phyloP scores from a whole-genome alignment of 2,329 filamentous ascomycete species.

The Scleromitrula shiraiana region DNA sequence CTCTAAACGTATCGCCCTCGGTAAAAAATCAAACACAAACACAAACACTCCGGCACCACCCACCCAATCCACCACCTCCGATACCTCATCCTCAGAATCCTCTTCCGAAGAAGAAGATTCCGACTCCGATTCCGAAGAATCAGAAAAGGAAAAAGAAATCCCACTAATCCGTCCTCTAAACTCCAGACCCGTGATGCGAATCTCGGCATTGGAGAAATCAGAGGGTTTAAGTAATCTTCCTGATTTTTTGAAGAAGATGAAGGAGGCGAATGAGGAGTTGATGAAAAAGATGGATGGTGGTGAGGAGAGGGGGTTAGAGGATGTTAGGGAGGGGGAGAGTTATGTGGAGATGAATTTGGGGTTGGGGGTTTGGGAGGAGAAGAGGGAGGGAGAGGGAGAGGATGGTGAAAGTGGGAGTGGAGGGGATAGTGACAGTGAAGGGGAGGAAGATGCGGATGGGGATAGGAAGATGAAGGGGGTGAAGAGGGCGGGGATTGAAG shows the following conservation, averaged over 20 bases:
- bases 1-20: background rate
- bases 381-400: background rate
- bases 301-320: constrained; percentile 2
- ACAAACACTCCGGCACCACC: background rate
- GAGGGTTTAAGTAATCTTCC: constrained; percentile 7
- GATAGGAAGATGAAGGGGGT: constrained; percentile 1
- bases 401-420: background rate
- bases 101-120: constrained; percentile 1
- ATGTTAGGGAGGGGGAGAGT: constrained; percentile 12
- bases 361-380: constrained; percentile 18
- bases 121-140: background rate
- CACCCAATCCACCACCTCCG: background rate
- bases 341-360: constrained; percentile 17
- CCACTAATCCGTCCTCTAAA: constrained; percentile 9
- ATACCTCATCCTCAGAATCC: background rate
- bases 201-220: constrained; percentile 10
- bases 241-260: constrained; percentile 16
- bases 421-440: background rate
- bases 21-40: background rate
- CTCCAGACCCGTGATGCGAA: constrained; percentile 16
- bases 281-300: constrained; percentile 12
- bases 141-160: constrained; percentile 13
- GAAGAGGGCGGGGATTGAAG: constrained; percentile 3
- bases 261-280: constrained; percentile 17
- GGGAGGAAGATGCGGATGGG: constrained; percentile 2